These are phyloP conservation scores for Paecilomyces fulvus DNA, from an alignment of 2,329 filamentous ascomycete genomes.

Conservation along the genomic window DNA sequence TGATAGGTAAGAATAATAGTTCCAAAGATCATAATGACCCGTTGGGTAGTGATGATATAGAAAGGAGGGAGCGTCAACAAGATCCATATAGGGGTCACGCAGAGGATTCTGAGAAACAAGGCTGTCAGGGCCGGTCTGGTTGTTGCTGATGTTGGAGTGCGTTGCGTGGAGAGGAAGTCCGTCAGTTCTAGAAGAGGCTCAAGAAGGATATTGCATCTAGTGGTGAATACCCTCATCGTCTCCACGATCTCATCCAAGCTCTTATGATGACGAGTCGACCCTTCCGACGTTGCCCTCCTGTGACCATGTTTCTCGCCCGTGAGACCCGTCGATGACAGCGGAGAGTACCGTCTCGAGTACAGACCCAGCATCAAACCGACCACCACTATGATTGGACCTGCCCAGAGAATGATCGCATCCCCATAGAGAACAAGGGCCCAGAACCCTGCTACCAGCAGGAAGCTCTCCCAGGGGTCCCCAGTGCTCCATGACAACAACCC, in stretches of 20 bases:
- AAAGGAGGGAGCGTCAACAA: conserved; percentile 72
- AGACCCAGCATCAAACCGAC: conserved; percentile 75
- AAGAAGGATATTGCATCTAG: conserved; percentile 81
- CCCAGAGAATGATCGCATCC: conserved; percentile 69
- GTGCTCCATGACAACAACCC: conserved; percentile 91
- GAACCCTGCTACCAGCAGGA: conserved; percentile 73
- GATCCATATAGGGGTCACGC: conserved; percentile 85
- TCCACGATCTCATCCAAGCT: conserved; percentile 95
- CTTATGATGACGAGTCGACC: conserved; percentile 73
- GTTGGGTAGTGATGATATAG: conserved; percentile 75
- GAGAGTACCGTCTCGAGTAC: conserved; percentile 85
- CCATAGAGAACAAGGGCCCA: conserved; percentile 85
- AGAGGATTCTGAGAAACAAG: conserved; percentile 78
- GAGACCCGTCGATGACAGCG: conserved; percentile 77
- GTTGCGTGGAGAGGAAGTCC: conserved; percentile 86
- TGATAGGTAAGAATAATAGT: conserved; percentile 89
- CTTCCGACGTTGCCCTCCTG: conserved; percentile 48
- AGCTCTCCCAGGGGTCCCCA: conserved; percentile 93
- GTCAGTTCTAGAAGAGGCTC: conserved; percentile 84
- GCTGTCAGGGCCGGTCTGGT: conserved; percentile 83
- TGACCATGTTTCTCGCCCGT: conserved; percentile 54
- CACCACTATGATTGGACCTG: conserved; percentile 76
- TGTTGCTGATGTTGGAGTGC: conserved; percentile 82
- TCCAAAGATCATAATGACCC: conserved; percentile 76
- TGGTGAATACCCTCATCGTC: conserved; percentile 81